These are phyloP conservation scores for Ascochyta clinopodiicola DNA, from an alignment of 2,329 filamentous ascomycete species.

Conservation along the genomic window DNA sequence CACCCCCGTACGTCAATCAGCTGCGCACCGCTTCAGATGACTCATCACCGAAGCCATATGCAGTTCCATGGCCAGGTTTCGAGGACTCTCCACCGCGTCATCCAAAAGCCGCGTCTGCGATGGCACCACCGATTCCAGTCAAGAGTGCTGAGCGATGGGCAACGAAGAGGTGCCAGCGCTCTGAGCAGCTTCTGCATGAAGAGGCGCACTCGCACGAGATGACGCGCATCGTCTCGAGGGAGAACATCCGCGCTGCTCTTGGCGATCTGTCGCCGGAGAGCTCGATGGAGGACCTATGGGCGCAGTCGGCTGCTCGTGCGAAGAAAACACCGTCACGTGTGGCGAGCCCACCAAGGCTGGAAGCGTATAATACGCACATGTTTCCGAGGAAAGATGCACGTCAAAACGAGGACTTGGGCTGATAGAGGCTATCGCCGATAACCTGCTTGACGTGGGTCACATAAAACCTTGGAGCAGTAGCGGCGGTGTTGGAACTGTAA, in stretches of 20 bases:
- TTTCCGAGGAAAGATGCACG: conserved; percentile 32
- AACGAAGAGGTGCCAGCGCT: background rate
- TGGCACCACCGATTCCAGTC: conserved; percentile 27
- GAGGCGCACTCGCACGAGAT: conserved; percentile 11
- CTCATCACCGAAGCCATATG: background rate
- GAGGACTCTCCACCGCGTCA: conserved; percentile 14
- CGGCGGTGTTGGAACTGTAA: too few species aligned
- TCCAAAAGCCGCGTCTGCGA: conserved; percentile 4
- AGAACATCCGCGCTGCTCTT: conserved; percentile 42
- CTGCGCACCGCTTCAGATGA: conserved; percentile 16
- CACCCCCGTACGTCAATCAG: conserved; percentile 21
- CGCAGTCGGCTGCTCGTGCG: background rate
- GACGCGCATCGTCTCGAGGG: conserved; percentile 39
- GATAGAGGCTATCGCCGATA: background rate
- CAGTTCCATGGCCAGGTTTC: conserved; percentile 18
- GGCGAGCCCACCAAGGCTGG: conserved; percentile 9
- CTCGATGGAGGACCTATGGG: conserved; percentile 24
- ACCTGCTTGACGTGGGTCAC: background rate
- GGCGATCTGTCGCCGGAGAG: conserved; percentile 24
- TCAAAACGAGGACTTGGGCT: background rate
- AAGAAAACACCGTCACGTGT: conserved; percentile 1
- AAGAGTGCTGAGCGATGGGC: conserved; percentile 27
- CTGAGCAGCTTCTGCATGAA: conserved; percentile 6
- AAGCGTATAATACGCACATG: conserved; percentile 39
- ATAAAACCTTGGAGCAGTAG: too few species aligned